Base-by-base conservation (phyloP, 306 rosid species). In the Prunus dulcis region DNA sequence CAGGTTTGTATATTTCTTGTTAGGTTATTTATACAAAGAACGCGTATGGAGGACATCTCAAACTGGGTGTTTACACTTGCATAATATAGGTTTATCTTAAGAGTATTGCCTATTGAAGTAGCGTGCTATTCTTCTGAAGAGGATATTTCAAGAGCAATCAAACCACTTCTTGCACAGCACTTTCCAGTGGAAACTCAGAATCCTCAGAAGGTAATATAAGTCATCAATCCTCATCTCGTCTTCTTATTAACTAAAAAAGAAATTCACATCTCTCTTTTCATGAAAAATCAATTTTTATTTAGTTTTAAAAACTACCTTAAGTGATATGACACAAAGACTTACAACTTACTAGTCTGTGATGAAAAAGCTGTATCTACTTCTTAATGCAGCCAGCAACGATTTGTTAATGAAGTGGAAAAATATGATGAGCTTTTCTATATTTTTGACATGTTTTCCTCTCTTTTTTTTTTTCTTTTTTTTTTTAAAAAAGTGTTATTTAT, bases 71-170 rank as follows among this genome's bases (percentile, higher is more conserved):
- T 80, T 22, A 78, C 19, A 78, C 46, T n/a, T 60, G 23, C 67
- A 63, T 63, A 17, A 10, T 72, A 14, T 81, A 95, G 99, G 99
- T 95, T 92, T 82, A 84, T 95, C 83, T 81, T 95, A 79, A 87
- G 99, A 81, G 87, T 95, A 12, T 86, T 95, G 81, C 99, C 99
- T 27, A 76, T 95, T 51, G 97, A 95, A 86, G 89, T 88, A 62
- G 69, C 97, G 10, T 95, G 99, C 89, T 95, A 95, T 86, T 93
- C 99, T 75, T 95, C 97, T 62, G 95, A 90, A 82, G 98, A 95
- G 80, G 98, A 95, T 72, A 95, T 95, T 79, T 78, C 97, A 56
- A 92, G 69, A 79, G 93, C 96, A 75, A 87, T 92, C 60, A 78
- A 76, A 73, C 96, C 96, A 79, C 91, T 95, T 45, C 88, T 95